phyloP scores from a whole-genome alignment of 179 eudicot genomes.

The Amaranthus tricolor region DNA sequence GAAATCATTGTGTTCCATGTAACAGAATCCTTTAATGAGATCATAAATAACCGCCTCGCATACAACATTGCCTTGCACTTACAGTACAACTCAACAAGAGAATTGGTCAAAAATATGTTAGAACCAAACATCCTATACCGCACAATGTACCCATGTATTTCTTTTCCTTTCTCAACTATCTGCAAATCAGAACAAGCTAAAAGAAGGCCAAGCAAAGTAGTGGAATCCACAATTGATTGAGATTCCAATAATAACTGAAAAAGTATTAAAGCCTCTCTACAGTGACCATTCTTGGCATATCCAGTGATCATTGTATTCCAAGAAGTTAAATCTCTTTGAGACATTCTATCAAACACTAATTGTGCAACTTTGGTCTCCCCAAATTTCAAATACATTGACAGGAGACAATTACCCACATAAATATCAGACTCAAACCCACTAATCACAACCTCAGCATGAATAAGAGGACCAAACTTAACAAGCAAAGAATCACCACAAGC shows the following conservation, averaged over 20 bases:
- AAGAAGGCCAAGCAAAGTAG: conserved; percentile 18
- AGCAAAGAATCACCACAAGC: conserved; percentile 26
- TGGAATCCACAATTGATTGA: background rate
- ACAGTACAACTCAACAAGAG: conserved; percentile 24
- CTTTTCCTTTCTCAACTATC: conserved; percentile 10
- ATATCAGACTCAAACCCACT: conserved; percentile 23
- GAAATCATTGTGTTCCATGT: conserved; percentile 41
- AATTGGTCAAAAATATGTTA: conserved; percentile 14
- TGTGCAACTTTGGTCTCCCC: conserved; percentile 21
- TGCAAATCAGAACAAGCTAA: conserved; percentile 21
- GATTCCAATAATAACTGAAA: conserved; percentile 1
- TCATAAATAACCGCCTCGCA: conserved; percentile 24
- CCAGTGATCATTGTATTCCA: conserved; percentile 38
- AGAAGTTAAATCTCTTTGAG: conserved; percentile 35
- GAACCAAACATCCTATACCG: conserved; percentile 9
- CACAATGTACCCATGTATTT: conserved; percentile 18
- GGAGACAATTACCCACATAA: conserved; percentile 31
- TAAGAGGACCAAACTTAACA: conserved; percentile 23
- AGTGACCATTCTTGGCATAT: conserved; percentile 12
- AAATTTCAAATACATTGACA: conserved; percentile 25
- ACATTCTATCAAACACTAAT: conserved; percentile 41
- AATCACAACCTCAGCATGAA: conserved; percentile 22
- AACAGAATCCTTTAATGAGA: conserved; percentile 30
- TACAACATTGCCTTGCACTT: conserved; percentile 13
- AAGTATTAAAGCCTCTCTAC: background rate